Evolutionary conservation across 179 eudicot species (phyloP), one percentile per base, ranked within the genome.

Genomic region (Vitellaria paradoxa): DNA sequence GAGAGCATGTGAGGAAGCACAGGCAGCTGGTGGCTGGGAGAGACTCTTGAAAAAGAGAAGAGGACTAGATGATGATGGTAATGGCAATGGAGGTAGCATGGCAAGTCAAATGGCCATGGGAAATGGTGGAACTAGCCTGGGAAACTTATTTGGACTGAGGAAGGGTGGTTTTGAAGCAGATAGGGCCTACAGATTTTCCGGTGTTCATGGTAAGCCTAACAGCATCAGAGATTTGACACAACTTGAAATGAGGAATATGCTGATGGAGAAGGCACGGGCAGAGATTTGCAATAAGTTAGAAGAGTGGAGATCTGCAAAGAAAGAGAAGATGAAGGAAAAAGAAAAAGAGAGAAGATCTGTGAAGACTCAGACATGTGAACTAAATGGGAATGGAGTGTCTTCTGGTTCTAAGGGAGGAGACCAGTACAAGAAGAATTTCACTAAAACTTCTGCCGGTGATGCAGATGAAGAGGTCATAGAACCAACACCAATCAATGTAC

Each of bases 401-500:
- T 65, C 76, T 23, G 59, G 68, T 76, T 24, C 81, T 11, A 78
- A 24, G 45, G 53, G 23, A 59, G 57, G 77, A 26, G 55, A 62
- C 77, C 77, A 62, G 70, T 76, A 42, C 11, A 45, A 65, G 52
- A 70, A 68, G 53, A 10, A 21, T 50, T 79, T 49, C n/a, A 7
- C 15, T 21, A 53, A 76, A 66, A 37, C 74, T 61, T 65, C 74
- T 74, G 80, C 55, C 30, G 82, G 23, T 56, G 49, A 65, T 77
- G 50, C 47, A 13, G 85, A 80, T 47, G 30, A 82, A 53, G 83
- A 77, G 59, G 78, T 73, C 60, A 72, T 82, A 70, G 82, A 62
- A 69, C 42, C 84, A 40, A 61, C 66, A 72, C 70, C 88, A 70
- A 94, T 96, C 88, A 81, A 57, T 80, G 99, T 96, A 80, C 99